Evolutionary conservation across 768 basidiomycete species (phyloP).

Genomic region (Tylopilus subfusipes): DNA sequence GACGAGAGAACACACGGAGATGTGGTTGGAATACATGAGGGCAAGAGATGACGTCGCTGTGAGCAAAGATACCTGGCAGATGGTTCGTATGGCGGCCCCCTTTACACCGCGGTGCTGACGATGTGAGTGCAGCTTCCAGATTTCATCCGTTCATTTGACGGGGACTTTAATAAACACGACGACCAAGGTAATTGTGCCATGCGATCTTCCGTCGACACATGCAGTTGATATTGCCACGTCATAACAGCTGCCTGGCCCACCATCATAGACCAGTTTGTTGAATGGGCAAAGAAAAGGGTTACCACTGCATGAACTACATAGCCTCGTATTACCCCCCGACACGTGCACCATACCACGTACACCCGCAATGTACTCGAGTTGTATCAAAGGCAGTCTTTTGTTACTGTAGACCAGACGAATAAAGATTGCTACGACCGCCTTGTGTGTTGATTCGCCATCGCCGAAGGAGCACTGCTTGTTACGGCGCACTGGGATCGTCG

Average conservation of each 20-base stretch:
- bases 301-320: slow-evolving; percentile 1
- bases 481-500: slow-evolving; percentile 4
- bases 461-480: slow-evolving; percentile 2
- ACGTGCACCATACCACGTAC: slow-evolving; percentile 8
- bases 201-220: background rate
- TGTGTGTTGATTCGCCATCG: slow-evolving; percentile 9
- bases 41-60: slow-evolving; percentile 69
- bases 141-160: slow-evolving; percentile 73
- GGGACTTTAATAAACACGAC: slow-evolving; percentile 69
- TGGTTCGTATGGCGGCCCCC: slow-evolving; percentile 48
- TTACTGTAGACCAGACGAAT: slow-evolving; percentile 8
- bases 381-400: background rate
- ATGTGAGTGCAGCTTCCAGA: slow-evolving; percentile 59
- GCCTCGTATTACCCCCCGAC: background rate
- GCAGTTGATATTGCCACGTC: slow-evolving; percentile 5
- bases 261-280: slow-evolving; percentile 81
- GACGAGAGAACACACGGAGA: slow-evolving; percentile 55
- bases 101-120: slow-evolving; percentile 3
- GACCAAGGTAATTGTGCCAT: slow-evolving; percentile 53
- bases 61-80: slow-evolving; percentile 86
- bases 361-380: background rate
- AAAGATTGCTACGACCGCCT: background rate
- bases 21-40: slow-evolving; percentile 78
- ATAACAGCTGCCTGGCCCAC: slow-evolving; percentile 79
- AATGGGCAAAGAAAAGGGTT: slow-evolving; percentile 47